Evolutionary conservation across 2,329 filamentous ascomycete species (phyloP), one percentile per base, ranked within the genome.

Genomic region (Coniochaeta sp.): DNA sequence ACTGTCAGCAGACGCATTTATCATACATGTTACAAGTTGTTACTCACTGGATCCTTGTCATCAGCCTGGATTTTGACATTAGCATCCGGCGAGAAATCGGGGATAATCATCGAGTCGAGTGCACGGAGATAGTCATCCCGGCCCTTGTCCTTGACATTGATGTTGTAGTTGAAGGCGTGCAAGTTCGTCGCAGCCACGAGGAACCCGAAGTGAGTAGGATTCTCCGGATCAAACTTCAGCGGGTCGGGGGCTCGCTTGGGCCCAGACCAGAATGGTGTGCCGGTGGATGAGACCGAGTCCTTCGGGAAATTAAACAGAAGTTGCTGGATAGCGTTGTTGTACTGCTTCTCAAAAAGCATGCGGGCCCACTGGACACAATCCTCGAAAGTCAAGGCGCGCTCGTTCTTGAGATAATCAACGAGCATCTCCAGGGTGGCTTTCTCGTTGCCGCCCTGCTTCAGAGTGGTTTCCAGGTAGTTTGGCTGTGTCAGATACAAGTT

Each of bases 281-380:
- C 95, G 40, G 85, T 89, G 2, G 92, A 96, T 1, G 95, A 96
- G 59, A 83, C 86, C 0, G 92, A 89, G 72, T 98, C 93, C 76
- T 96, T 96, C 63, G 95, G 95, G 79, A 99, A 99, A 78, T 97
- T 98, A 81, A 90, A 96, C 36, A 99, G 80, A 58, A 99, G 81
- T 74, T 99, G 95, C 72, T 95, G 90, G 63, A 99, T 96, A 58
- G 91, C 90, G 72, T 99, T 96, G 78, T 96, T 92, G 77, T 95
- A 99, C 75, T 97, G 91, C 73, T 90, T 91, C 80, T 99, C 95
- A 65, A 99, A 99, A 67, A 96, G 84, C 71, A 90, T 84, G 55
- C 95, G 90, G 26, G 91, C 95, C 95, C 95, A 99, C 66, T 91
- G 87, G 68, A 99, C 92, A 72, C 95, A 99, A 75, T 99, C 93